Base-by-base conservation (phyloP, 371 early-diverging fungal species). In the Mucor piriformis region DNA sequence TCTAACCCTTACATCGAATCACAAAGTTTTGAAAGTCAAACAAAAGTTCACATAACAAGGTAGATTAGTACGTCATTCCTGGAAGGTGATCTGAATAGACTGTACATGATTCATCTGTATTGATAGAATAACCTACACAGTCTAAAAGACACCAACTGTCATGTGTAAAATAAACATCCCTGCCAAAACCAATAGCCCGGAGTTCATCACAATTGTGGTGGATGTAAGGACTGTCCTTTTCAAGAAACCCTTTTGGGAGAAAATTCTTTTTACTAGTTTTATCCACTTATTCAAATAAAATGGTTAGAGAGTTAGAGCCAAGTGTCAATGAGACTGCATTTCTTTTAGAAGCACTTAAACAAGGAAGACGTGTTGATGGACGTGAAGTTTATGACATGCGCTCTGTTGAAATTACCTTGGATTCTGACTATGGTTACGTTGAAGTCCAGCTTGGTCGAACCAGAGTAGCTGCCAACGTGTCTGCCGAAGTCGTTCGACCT, bases 401-500 rank as follows among this genome's bases (percentile, higher is more conserved):
- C 38, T 72, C 76, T 16, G 66, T 94, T 10, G 73, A 83, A 18
- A 84, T 96, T 32, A 54, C 65, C 3, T 84, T 92, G 55, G 92
- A 92, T 27, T 75, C 83, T 2, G 85, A 89, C 44, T 76, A 73
- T 59, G 96, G 96, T 5, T 74, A 83, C 32, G 92, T 84, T n/a
- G 85, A 91, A 57, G 91, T 94, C 3, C 85, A 85, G 50, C 76
- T 94, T 15, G 95, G 96, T 10, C 83, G 83, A 59, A 95, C 96
- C 46, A 89, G 93, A 66, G 93, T 95, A 3, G 72, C 92, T 4
- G 95, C 94, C 0, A 86, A 84, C 51, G 93, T 95, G 0, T 83
- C 92, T 0, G 90, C 91, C 54, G 92, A 94, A 64, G 90, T 95
- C n/a, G 84, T 87, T n/a, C 80, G 93, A 52, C 97, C 97, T 16